Evolutionary conservation across 2,329 filamentous ascomycete genomes (phyloP).

Genomic region (Pseudogymnoascus verrucosus): DNA sequence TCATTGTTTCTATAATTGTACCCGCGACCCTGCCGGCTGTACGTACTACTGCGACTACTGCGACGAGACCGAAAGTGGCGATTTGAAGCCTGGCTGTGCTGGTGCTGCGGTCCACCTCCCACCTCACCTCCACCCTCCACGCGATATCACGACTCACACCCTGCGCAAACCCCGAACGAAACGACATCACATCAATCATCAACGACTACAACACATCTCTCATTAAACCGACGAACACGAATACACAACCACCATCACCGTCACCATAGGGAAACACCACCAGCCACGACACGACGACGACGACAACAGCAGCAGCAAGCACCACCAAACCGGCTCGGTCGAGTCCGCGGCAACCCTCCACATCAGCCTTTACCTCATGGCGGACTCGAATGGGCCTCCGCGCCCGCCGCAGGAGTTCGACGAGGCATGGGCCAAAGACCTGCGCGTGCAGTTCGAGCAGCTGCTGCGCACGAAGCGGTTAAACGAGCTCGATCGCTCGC

Average conservation of each 20-base stretch:
- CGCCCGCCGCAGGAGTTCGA: constrained; percentile 35
- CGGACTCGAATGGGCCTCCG: constrained; percentile 18
- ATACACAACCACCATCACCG: not conserved
- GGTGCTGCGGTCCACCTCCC: constrained; percentile 14
- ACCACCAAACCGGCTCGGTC: constrained; percentile 8
- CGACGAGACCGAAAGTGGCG: constrained; percentile 1
- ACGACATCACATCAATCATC: not conserved
- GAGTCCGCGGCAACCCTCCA: constrained; percentile 17
- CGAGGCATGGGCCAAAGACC: constrained; percentile 68
- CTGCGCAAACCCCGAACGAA: not conserved
- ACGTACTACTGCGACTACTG: not conserved
- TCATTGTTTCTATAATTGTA: not conserved
- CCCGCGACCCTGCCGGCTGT: not conserved
- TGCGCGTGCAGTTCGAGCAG: constrained; percentile 79
- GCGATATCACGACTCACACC: constrained; percentile 5
- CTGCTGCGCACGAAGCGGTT: constrained; percentile 79
- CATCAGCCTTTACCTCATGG: constrained; percentile 24
- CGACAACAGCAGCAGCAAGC: not conserved
- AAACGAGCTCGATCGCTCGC: constrained; percentile 66
- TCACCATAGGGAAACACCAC: constrained; percentile 9
- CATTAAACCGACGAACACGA: not conserved
- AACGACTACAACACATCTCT: not conserved
- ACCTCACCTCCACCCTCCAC: constrained; percentile 8
- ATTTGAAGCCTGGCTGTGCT: constrained; percentile 12
- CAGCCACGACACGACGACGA: not conserved